Base-by-base conservation (phyloP, 306 rosid genomes). In the Quercus engelmannii region DNA sequence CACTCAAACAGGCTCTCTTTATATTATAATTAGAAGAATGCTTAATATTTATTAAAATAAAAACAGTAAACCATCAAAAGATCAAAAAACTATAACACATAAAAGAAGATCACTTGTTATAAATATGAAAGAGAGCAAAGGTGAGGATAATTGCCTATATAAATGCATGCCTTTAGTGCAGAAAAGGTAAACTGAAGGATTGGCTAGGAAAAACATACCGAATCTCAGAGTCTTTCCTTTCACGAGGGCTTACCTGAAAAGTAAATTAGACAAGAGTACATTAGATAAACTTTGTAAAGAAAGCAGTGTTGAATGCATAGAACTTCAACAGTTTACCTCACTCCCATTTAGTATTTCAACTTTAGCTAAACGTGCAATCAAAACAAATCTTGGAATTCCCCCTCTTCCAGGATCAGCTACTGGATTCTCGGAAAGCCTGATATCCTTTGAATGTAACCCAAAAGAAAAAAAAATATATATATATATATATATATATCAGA, bases 191-290 rank as follows among this genome's bases (percentile, higher is more conserved):
- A 64, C 56, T 31, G 30, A 74, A 51, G 55, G 61, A 76, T 21
- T 38, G 51, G 65, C 58, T 55, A 76, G 69, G 76, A 75, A 83
- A 69, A 81, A 77, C 79, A 20, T 76, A 92, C 99, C 98, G 89
- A 79, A 95, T 92, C 87, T 95, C 99, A 6, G 99, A 95, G 55
- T 95, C 99, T 83, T 90, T 95, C 89, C 97, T 91, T 85, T 95
- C 99, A 59, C 97, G 98, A 59, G 79, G 78, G 52, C 86, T 90
- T 68, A 95, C 86, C 99, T 94, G 81, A 63, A 86, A 80, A 73
- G 77, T 79, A 73, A 61, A 67, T 80, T 69, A 76, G 73, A 71
- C 15, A 55, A 68, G 31, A 80, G 43, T 67, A 51, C 65, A 56
- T 76, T 78, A 76, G 59, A 71, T 30, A 69, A 26, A 11, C n/a